Base-by-base conservation (phyloP, 805 yeast species). In the Novakomyces olei region DNA sequence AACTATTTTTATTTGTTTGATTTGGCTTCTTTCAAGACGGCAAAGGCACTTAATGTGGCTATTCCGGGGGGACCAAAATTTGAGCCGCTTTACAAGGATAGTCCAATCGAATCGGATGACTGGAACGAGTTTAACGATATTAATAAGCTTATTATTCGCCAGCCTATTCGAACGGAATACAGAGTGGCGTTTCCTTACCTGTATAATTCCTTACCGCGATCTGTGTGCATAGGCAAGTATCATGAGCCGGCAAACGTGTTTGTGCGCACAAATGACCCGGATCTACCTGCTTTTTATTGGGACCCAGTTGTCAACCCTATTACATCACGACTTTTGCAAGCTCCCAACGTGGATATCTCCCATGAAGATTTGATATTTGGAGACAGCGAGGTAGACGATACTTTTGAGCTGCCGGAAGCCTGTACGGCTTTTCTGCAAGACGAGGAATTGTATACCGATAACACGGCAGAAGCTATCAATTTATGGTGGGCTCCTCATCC, bases 11-110 rank as follows among this genome's bases (percentile, higher is more conserved):
- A 76, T 44, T 53, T 81, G 26, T 85, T 83, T 48, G 81, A 83
- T 43, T 69, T 68, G 36, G 62, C 73, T 34, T 62, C 94, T 0
- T 78, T 88, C 41, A 67, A 74, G 49, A 83, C 94, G 0, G 92
- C 96, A 0, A 88, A 88, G 47, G 85, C 92, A 5, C 60, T 88
- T 32, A 80, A 83, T 45, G 63, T 72, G 29, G 74, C 92, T 1
- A 60, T 88, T 22, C 94, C 95, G 0, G 93, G 93, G 8, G 99
- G 98, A 0, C 96, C 99, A 8, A 78, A 75, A 47, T 88, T 81
- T 51, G 96, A 83, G 53, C 92, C 92, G 0, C 53, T 83, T 10
- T 69, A 61, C 53, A 69, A 72, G 38, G 77, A 73, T 33, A 56
- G 60, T 25, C 70, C 70, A 41, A 61, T 63, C 18, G 67, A 65